These are phyloP conservation scores for Olyra latifolia DNA, from an alignment of 176 grass and related monocot genomes.

Conservation along the genomic window DNA sequence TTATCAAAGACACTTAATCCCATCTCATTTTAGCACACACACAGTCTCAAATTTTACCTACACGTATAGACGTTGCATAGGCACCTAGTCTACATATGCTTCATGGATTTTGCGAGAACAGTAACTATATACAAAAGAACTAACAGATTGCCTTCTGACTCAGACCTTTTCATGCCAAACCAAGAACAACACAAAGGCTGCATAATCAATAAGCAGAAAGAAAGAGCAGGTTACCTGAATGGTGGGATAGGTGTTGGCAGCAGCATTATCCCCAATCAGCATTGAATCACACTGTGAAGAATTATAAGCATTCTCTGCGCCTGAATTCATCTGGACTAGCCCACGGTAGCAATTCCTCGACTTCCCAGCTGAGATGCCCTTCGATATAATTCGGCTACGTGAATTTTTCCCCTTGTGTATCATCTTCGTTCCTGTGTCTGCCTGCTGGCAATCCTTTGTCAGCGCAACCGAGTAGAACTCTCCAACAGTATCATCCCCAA, in stretches of 20 bases:
- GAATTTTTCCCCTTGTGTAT: conserved; percentile 93
- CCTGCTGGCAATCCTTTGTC: conserved; percentile 94
- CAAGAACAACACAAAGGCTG: background rate
- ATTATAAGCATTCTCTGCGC: conserved; percentile 78
- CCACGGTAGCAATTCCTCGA: conserved; percentile 97
- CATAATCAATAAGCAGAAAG: background rate
- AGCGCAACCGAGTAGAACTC: conserved; percentile 95
- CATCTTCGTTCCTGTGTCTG: conserved; percentile 96
- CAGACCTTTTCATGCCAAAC: background rate
- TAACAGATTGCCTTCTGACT: background rate
- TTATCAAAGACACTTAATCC: background rate
- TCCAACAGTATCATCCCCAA: conserved; percentile 76
- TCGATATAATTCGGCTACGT: conserved; percentile 84
- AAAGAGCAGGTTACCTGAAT: conserved; percentile 59
- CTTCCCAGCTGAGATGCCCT: conserved; percentile 94
- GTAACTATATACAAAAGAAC: background rate
- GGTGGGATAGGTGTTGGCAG: conserved; percentile 93
- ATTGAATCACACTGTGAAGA: conserved; percentile 98
- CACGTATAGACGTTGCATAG: background rate
- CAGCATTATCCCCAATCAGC: conserved; percentile 93
- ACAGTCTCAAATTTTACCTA: background rate
- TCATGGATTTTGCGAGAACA: background rate
- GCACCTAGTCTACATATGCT: background rate
- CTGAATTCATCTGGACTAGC: conserved; percentile 73
- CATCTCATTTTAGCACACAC: background rate